Conservation (phyloP, 2,329 filamentous ascomycete genomes). For the Chalaropsis ovoidea region DNA sequence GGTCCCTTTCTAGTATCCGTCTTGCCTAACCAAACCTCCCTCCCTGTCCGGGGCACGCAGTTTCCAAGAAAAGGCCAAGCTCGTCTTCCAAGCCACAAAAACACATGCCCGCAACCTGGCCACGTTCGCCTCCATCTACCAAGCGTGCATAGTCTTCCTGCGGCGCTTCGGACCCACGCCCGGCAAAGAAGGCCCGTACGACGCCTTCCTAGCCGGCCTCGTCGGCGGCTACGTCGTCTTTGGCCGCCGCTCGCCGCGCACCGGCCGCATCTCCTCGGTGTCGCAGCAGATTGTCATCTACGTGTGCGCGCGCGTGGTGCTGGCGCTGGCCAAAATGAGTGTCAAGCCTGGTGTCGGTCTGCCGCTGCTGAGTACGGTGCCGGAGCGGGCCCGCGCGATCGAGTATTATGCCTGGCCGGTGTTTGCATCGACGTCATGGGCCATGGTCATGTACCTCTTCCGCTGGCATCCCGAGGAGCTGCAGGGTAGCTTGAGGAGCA, state of each 20-base stretch:
- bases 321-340: conserved; percentile 73
- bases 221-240: conserved; percentile 90
- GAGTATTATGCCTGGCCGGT: conserved; percentile 75
- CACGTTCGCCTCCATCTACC: conserved; percentile 85
- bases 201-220: conserved; percentile 77
- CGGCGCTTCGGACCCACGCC: conserved; percentile 49
- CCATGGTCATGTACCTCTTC: conserved; percentile 89
- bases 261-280: conserved; percentile 62
- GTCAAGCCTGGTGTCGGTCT: conserved; percentile 54
- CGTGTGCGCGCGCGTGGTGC: conserved; percentile 81
- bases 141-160: conserved; percentile 65
- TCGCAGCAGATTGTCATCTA: conserved; percentile 98
- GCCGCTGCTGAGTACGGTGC: conserved; percentile 38
- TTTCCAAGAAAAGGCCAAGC: conserved; percentile 62
- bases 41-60: conserved; percentile 29
- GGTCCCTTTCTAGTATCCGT: neutral
- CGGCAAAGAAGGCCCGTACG: conserved; percentile 60
- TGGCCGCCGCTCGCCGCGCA: conserved; percentile 53
- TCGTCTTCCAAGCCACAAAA: conserved; percentile 76
- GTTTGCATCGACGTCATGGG: conserved; percentile 88
- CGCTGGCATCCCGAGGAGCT: conserved; percentile 82
- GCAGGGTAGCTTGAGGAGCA: conserved; percentile 81
- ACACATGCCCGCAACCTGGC: conserved; percentile 88
- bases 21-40: neutral
- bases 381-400: conserved; percentile 40